These are phyloP conservation scores for Acrocalymma vagum DNA, from an alignment of 2,329 filamentous ascomycete genomes.

Conservation along the genomic window DNA sequence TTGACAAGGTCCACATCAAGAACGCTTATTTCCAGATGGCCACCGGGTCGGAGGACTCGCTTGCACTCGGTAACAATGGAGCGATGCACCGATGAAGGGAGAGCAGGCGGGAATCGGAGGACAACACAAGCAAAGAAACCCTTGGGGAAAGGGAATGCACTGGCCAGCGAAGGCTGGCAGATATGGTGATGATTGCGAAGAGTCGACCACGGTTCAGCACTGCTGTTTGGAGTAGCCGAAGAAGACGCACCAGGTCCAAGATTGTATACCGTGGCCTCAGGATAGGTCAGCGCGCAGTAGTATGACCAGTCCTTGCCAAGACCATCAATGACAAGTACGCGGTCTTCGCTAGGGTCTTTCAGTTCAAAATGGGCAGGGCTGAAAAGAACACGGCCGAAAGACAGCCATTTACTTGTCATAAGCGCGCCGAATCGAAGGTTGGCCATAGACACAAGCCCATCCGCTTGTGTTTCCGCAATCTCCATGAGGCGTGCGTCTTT, in stretches of 20 bases:
- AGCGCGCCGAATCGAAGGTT: conserved; percentile 82
- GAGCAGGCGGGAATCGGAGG: conserved; percentile 77
- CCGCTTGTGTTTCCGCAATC: conserved; percentile 46
- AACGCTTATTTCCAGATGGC: conserved; percentile 80
- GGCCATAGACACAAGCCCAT: conserved; percentile 64
- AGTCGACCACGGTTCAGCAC: conserved; percentile 43
- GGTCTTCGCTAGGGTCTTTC: conserved; percentile 63
- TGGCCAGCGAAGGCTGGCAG: conserved; percentile 68
- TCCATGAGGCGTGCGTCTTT: conserved; percentile 68
- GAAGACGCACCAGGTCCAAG: conserved; percentile 54
- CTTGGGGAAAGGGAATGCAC: conserved; percentile 77
- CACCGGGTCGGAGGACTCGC: conserved; percentile 79
- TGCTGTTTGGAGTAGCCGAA: conserved; percentile 16
- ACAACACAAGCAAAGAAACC: conserved; percentile 81
- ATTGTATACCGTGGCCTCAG: conserved; percentile 78
- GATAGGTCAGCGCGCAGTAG: conserved; percentile 83
- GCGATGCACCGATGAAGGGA: conserved; percentile 73
- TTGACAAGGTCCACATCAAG: conserved; percentile 83
- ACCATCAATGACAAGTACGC: conserved; percentile 82
- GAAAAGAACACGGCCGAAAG: conserved; percentile 84
- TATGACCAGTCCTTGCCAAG: conserved; percentile 92
- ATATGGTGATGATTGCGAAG: conserved; percentile 77
- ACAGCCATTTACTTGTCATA: conserved; percentile 88
- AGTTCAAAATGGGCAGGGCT: conserved; percentile 80
- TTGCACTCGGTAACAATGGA: conserved; percentile 78